phyloP scores from a whole-genome alignment of 495 filamentous ascomycete genomes.

The Chlorociboria aeruginascens region DNA sequence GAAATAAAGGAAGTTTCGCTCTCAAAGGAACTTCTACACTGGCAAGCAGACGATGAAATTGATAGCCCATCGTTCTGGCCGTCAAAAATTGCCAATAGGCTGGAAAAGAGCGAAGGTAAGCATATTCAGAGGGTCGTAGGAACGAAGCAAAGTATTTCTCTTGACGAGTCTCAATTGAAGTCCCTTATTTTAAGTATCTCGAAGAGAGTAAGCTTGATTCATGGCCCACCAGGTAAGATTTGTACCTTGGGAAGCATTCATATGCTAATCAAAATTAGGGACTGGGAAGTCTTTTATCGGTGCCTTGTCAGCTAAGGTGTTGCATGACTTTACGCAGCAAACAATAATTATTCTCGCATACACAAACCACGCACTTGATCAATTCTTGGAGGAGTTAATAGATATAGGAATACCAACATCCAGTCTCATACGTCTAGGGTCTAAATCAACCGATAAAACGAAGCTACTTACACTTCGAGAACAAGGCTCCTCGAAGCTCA shows the following conservation, averaged over 20 bases:
- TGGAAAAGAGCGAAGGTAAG: not conserved
- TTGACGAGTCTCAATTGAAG: conserved; percentile 43
- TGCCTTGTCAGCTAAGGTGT: conserved; percentile 46
- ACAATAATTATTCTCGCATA: conserved; percentile 50
- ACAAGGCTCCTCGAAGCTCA: conserved; percentile 22
- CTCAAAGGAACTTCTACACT: conserved; percentile 34
- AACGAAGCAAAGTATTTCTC: conserved; percentile 10
- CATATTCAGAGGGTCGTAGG: conserved; percentile 20
- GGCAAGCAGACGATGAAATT: conserved; percentile 15
- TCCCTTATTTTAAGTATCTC: conserved; percentile 43
- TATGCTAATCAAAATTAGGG: conserved; percentile 30
- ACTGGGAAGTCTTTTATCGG: conserved; percentile 78
- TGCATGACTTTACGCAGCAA: conserved; percentile 39
- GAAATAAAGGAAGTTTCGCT: conserved; percentile 40
- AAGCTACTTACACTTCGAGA: conserved; percentile 32
- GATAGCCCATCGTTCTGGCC: conserved; percentile 16
- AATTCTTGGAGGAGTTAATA: conserved; percentile 59
- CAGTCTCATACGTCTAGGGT: conserved; percentile 56
- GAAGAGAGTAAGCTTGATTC: conserved; percentile 48
- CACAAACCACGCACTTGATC: conserved; percentile 67
- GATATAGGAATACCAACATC: conserved; percentile 43
- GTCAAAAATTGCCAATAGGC: not conserved
- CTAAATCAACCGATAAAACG: conserved; percentile 42
- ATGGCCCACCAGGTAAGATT: conserved; percentile 60
- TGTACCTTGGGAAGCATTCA: not conserved